These are phyloP conservation scores for Rugosomyces carneus DNA, from an alignment of 1,284 basidiomycete genomes.

Conservation along the genomic window DNA sequence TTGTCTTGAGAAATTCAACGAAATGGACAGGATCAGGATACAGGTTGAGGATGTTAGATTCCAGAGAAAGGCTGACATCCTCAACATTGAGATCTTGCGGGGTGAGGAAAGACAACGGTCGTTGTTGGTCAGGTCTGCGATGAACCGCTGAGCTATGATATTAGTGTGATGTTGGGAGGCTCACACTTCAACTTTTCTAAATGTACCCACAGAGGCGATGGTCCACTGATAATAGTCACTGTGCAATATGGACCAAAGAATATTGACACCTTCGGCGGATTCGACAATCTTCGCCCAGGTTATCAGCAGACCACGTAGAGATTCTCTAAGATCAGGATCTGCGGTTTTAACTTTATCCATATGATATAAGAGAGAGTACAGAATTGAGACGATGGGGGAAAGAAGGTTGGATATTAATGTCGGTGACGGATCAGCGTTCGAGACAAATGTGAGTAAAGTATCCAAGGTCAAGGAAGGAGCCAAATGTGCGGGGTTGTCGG, in stretches of 20 bases:
- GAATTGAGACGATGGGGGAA: slow-evolving; percentile 57
- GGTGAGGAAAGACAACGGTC: slow-evolving; percentile 41
- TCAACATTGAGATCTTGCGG: slow-evolving; percentile 41
- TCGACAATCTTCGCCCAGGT: slow-evolving; percentile 72
- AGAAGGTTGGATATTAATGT: slow-evolving; percentile 57
- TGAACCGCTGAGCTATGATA: background rate
- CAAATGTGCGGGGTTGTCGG: slow-evolving; percentile 5
- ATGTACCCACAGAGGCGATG: slow-evolving; percentile 45
- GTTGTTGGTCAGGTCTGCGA: slow-evolving; percentile 21
- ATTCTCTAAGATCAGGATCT: slow-evolving; percentile 57
- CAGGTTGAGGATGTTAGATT: slow-evolving; percentile 57
- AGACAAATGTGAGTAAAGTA: slow-evolving; percentile 50
- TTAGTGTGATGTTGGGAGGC: background rate
- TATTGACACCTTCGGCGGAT: slow-evolving; percentile 44
- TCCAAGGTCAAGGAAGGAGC: slow-evolving; percentile 33
- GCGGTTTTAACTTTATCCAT: slow-evolving; percentile 49
- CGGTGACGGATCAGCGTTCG: slow-evolving; percentile 76
- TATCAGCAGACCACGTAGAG: slow-evolving; percentile 50
- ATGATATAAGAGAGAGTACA: slow-evolving; percentile 61
- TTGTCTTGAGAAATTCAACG: slow-evolving; percentile 53
- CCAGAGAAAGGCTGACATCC: slow-evolving; percentile 40
- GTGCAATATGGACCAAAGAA: slow-evolving; percentile 55
- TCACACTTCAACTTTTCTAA: slow-evolving; percentile 37
- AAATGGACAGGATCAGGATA: slow-evolving; percentile 70
- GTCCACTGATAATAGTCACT: slow-evolving; percentile 54